Percentiles rank a stretch among this genome's conserved stretches.
Evolutionary conservation across 805 yeast species (phyloP).

Genomic region (Komagataella mondaviorum): DNA sequence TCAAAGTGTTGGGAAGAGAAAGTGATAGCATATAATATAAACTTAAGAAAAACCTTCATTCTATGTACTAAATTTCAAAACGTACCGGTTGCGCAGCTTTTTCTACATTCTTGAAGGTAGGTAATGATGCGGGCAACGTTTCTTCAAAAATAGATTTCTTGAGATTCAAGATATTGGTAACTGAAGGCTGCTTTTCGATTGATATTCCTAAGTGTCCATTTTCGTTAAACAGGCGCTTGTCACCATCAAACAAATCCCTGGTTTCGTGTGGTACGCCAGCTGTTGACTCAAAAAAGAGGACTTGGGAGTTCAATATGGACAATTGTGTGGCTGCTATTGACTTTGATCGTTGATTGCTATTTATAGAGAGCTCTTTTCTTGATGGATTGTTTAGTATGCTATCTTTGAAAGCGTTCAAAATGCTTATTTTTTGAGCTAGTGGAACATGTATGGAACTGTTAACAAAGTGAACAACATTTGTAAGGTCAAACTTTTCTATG

Average conservation of each 20-base stretch:
- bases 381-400: slow-evolving; percentile 18
- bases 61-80: not conserved
- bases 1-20: slow-evolving; percentile 64
- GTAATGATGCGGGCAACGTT: slow-evolving; percentile 23
- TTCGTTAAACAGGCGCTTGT: slow-evolving; percentile 15
- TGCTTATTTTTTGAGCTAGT: slow-evolving; percentile 27
- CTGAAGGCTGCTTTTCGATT: slow-evolving; percentile 26
- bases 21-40: slow-evolving; percentile 35
- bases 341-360: slow-evolving; percentile 8
- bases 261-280: not conserved
- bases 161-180: slow-evolving; percentile 23
- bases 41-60: not conserved
- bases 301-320: not conserved
- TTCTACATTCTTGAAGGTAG: slow-evolving; percentile 52
- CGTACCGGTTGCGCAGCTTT: slow-evolving; percentile 34
- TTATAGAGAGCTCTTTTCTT: slow-evolving; percentile 7
- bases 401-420: slow-evolving; percentile 23
- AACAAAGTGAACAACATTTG: slow-evolving; percentile 29
- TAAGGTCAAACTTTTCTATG: slow-evolving; percentile 27
- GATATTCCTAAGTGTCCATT: slow-evolving; percentile 23
- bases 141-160: slow-evolving; percentile 7
- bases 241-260: slow-evolving; percentile 13
- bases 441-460: slow-evolving; percentile 35
- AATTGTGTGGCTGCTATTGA: not conserved
- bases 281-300: not conserved